Evolutionary conservation across 2,329 filamentous ascomycete species (phyloP), one percentile per base, ranked within the genome.

Genomic region (Fusarium veterinarium): DNA sequence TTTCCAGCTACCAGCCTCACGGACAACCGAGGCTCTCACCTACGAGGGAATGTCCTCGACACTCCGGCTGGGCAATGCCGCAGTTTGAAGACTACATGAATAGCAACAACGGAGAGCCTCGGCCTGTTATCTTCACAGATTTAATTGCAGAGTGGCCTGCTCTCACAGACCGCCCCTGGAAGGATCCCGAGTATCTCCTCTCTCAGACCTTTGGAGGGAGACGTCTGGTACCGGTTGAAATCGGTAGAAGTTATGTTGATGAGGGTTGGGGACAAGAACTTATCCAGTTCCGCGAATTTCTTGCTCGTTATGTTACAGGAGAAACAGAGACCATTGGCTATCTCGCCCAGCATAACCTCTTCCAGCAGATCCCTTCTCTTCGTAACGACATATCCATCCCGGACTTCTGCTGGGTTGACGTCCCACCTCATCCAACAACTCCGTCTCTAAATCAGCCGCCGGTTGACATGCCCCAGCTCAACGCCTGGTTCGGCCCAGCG

Each of bases 401-500:
- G 0, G 95, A 98, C 80, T 94, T 93, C 79, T 97, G 94, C 85
- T 97, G 92, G 84, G 89, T 91, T 10, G 81, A 85, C 4, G 91
- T 93, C 0, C 91, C 93, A 0, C 83, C 83, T 0, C 88, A 90
- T 66, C 85, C 84, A 19, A 77, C 78, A 6, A 79, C 81, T 52
- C 60, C 78, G 10, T 66, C 77, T 9, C 76, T 80, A 42, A 72
- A 84, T 72, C 81, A 84, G 60, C 80, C 83, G 5, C 81, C 83
- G 41, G 81, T 88, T 17, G 85, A 85, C 11, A 86, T 89, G 28
- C 94, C 94, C 0, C 84, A 93, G 46, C 86, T 97, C 23, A 97
- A 98, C 81, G 95, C 94, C 12, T 99, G 96, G 96, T 92, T 98
- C 71, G 96, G 96, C 0, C 96, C 96, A 0, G 86, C 91, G 0